Base-by-base conservation (phyloP, 345 rosid genomes). In the Passiflora organensis region DNA sequence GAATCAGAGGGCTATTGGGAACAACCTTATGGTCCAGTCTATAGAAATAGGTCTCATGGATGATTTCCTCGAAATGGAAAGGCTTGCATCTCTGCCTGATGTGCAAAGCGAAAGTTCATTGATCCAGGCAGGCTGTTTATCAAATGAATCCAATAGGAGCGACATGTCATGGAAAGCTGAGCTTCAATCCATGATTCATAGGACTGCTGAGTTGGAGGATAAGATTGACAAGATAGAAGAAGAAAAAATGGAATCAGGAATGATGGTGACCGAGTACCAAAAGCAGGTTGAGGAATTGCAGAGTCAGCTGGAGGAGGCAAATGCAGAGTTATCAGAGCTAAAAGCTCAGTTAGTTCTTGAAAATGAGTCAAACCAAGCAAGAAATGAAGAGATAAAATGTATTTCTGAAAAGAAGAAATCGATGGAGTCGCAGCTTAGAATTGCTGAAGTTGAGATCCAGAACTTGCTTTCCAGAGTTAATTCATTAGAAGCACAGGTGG, bases 61-160 rank as follows among this genome's bases (percentile, higher is more conserved):
- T 72, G 98, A 91, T 75, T 91, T 91, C 65, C 90, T 91, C 51
- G 98, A 91, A 70, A 91, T 91, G 96, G 98, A 91, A 62, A 85
- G 76, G 74, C 84, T 90, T 0, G 97, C 87, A 19, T 80, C 87
- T 41, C 51, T 59, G 52, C 85, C 80, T 0, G 76, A 65, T 23
- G 68, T 76, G 55, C 81, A 69, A 69, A 70, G 61, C 15, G 75
- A 62, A 60, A 71, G 64, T 54, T 57, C 77, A 55, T 56, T 50
- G 43, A 25, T 32, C 17, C 82, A 74, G 63, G 51, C 36, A 17
- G 79, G 41, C 48, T 53, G 62, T 36, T 51, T 38, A 37, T 28
- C 77, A 18, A 68, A 75, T 46, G 75, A 67, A 66, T 12, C 57
- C 34, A 72, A 50, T 70, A 58, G 63, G 43, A 64, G 36, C 55